A percentile compares a stretch with the other conserved stretches of the same genome.
Evolutionary conservation across 1,284 basidiomycete species (phyloP).

Genomic region (Rhodotorula mucilaginosa): DNA sequence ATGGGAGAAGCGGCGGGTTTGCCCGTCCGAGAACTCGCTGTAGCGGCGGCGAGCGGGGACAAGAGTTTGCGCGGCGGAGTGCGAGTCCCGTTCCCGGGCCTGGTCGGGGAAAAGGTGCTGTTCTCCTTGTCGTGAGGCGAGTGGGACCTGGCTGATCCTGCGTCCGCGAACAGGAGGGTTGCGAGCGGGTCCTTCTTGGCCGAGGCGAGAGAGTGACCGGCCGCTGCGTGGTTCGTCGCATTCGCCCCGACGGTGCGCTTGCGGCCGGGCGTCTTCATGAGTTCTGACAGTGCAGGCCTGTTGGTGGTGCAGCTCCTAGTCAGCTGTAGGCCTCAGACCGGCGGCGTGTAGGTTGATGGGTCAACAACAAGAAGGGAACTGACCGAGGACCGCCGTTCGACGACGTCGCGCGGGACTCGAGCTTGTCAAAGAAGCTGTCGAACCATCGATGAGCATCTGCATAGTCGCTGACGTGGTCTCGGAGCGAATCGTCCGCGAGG

Average conservation of each 20-base stretch:
- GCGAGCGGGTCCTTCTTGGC: slow-evolving; percentile 35
- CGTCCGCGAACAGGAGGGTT: slow-evolving; percentile 32
- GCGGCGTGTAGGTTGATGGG: neutral
- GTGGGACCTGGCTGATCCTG: neutral
- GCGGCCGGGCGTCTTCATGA: slow-evolving; percentile 40
- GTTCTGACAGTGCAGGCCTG: slow-evolving; percentile 32
- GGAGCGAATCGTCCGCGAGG: slow-evolving; percentile 20
- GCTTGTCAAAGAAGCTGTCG: slow-evolving; percentile 35
- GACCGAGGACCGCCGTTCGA: neutral
- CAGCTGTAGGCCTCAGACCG: neutral
- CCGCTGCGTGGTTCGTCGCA: neutral
- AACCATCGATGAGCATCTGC: slow-evolving; percentile 36
- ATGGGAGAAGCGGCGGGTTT: slow-evolving; percentile 1
- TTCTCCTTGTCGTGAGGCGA: slow-evolving; percentile 27
- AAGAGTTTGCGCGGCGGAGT: slow-evolving; percentile 8
- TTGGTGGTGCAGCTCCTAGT: rapidly evolving
- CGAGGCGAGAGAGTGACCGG: slow-evolving; percentile 3
- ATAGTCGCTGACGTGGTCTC: slow-evolving; percentile 26
- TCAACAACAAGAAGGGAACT: slow-evolving; percentile 3
- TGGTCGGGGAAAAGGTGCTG: neutral
- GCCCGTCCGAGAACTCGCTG: neutral
- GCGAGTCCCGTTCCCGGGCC: neutral
- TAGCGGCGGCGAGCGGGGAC: slow-evolving; percentile 7
- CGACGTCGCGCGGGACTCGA: slow-evolving; percentile 6
- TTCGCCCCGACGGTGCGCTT: slow-evolving; percentile 20